Percentiles rank a stretch among this genome's conserved stretches.
Evolutionary conservation across 306 rosid genomes (phyloP).

Genomic region (Abrus pulchellus): DNA sequence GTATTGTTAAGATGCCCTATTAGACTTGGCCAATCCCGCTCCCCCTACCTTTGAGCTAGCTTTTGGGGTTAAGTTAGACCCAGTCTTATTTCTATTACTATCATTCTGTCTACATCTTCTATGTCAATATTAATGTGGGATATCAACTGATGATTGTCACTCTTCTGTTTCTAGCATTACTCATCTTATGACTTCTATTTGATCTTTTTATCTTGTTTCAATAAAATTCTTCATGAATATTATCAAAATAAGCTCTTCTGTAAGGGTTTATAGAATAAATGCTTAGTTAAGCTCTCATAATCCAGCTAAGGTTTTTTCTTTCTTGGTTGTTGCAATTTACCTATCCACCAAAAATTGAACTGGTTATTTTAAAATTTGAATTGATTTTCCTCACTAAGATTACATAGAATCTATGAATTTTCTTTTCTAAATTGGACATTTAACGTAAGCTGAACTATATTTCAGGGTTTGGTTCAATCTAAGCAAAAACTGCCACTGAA

Average conservation of each 20-base stretch:
- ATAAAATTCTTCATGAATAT: no score
- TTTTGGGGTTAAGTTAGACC: neutral
- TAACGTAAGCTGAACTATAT: constrained; percentile 44
- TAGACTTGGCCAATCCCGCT: neutral
- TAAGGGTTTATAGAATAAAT: no score
- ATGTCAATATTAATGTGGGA: neutral
- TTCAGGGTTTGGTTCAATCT: constrained; percentile 84
- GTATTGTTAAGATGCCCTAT: neutral
- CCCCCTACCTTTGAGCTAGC: neutral
- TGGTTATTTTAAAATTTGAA: constrained; percentile 2
- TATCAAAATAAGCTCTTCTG: no score
- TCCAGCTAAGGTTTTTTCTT: neutral
- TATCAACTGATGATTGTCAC: neutral
- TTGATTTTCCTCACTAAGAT: neutral
- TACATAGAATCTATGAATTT: constrained; percentile 2
- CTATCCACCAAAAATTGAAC: constrained; percentile 20
- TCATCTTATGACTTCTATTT: neutral
- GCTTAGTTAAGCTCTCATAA: neutral
- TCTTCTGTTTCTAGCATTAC: neutral
- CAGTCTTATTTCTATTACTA: neutral
- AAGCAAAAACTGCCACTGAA: constrained; percentile 65
- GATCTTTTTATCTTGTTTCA: no score
- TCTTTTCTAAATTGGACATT: constrained; percentile 35
- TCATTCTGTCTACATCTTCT: neutral
- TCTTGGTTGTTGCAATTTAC: constrained; percentile 18